Evolutionary conservation across 768 basidiomycete genomes (phyloP).

Genomic region (Lentinula boryana): DNA sequence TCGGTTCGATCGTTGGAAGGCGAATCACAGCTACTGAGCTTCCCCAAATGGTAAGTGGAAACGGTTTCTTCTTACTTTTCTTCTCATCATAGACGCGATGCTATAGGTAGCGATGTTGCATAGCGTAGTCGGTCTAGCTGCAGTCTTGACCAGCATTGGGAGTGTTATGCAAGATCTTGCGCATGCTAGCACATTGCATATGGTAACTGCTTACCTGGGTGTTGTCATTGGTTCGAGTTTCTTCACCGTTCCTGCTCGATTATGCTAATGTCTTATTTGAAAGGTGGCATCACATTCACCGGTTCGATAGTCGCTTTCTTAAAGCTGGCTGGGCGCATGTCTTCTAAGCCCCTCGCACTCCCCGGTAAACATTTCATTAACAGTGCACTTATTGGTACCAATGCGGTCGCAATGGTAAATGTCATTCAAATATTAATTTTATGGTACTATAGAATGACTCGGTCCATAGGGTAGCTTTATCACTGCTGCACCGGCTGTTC

Average conservation of each 20-base stretch:
- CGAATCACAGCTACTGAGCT: constrained; percentile 85
- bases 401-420: constrained; percentile 54
- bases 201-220: constrained; percentile 81
- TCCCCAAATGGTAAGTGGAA: constrained; percentile 65
- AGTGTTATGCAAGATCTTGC: constrained; percentile 69
- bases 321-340: constrained; percentile 79
- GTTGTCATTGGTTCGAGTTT: constrained; percentile 66
- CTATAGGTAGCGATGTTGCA: constrained; percentile 61
- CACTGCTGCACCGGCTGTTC: constrained; percentile 60
- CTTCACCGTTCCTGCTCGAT: background rate
- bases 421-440: background rate
- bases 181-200: constrained; percentile 68
- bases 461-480: constrained; percentile 56
- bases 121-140: constrained; percentile 86
- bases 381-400: constrained; percentile 61
- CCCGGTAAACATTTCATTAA: constrained; percentile 81
- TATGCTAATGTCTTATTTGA: constrained; percentile 4
- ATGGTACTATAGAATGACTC: background rate
- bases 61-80: background rate
- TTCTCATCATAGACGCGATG: background rate
- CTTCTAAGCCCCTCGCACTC: constrained; percentile 63
- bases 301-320: constrained; percentile 88
- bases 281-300: constrained; percentile 82
- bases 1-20: constrained; percentile 71
- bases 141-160: constrained; percentile 79